Base-by-base conservation (phyloP, 192 early-diverging fungal species). In the Coemansia aciculifera region DNA sequence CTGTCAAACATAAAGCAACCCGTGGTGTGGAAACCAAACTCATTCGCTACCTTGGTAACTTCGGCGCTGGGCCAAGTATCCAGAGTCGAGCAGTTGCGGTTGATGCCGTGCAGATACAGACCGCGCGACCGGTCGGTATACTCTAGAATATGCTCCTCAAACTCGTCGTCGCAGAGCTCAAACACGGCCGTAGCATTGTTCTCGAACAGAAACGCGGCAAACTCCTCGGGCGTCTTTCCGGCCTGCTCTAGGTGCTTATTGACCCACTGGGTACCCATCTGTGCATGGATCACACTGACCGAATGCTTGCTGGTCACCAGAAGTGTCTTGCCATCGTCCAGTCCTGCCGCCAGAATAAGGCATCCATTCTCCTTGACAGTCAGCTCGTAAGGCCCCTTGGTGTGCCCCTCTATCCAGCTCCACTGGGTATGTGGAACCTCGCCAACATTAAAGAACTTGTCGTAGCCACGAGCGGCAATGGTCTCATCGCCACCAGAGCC, bases 291-390 rank as follows among this genome's bases (percentile, higher is more conserved):
- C 12, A 75, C 64, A 61, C 66, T 64, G 17, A 81, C 48, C n/a
- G 74, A 64, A 71, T 99, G 95, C 81, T 99, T 99, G 57, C 92
- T 94, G 21, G 93, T 94, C 2, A 97, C 94, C 38, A 99, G 40
- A 23, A 95, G 75, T 15, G 84, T 69, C 38, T 75, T 75, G 24
- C 86, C 79, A 2, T 79, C 81, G 38, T 91, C 87, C 23, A 89
- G 48, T 0, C 87, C 90, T 3, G 91, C 73, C 43, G 93, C 89
- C 34, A 95, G 91, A 62, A 97, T 95, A 66, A 99, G 90, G 72
- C 95, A 99, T 11, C 97, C 97, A 72, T 99, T 96, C 74, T 99
- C 97, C 82, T 99, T 99, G 27, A 94, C 84, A 0, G 94, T 95
- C 29, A 96, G 79, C 75, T 99, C 91, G 70, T 93, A 99, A 2